phyloP scores from a whole-genome alignment of 139 green algal genomes.

The Tetradesmus obliquus region DNA sequence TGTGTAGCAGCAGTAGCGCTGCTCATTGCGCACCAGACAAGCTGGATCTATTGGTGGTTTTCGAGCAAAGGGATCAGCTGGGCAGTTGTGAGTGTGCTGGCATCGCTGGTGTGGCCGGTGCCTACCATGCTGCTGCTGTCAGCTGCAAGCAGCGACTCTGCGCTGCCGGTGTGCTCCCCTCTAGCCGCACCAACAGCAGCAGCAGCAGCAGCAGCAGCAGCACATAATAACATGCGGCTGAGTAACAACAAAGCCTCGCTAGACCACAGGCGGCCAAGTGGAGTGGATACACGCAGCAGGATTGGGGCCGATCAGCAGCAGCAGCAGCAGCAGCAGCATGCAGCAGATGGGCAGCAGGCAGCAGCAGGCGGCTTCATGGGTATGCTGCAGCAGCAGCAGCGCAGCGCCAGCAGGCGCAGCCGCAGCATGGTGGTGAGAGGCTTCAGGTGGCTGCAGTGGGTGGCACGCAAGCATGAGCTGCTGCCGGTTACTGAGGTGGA shows the following conservation, averaged over 20 bases:
- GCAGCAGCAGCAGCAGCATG: background rate
- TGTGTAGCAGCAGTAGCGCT: background rate
- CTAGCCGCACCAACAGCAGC: background rate
- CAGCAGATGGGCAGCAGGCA: background rate
- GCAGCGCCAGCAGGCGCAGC: constrained; percentile 5
- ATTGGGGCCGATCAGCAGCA: background rate
- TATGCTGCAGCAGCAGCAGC: background rate
- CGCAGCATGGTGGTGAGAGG: background rate
- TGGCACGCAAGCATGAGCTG: background rate
- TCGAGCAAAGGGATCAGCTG: background rate
- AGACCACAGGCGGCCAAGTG: background rate
- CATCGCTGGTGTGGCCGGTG: background rate
- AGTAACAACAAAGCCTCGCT: background rate
- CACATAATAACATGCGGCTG: background rate
- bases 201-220: constrained; percentile 1
- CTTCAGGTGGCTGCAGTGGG: background rate
- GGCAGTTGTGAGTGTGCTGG: background rate
- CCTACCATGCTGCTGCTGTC: constrained; percentile 3
- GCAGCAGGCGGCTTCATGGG: background rate
- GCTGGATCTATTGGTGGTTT: background rate
- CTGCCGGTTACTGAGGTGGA: background rate
- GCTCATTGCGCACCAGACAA: background rate
- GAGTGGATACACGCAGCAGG: background rate
- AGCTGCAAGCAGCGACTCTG: background rate
- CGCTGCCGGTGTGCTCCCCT: background rate